Percentiles rank a stretch among this genome's conserved stretches.
phyloP scores from a whole-genome alignment of 495 filamentous ascomycete species.

The Ascodesmis nigricans region DNA sequence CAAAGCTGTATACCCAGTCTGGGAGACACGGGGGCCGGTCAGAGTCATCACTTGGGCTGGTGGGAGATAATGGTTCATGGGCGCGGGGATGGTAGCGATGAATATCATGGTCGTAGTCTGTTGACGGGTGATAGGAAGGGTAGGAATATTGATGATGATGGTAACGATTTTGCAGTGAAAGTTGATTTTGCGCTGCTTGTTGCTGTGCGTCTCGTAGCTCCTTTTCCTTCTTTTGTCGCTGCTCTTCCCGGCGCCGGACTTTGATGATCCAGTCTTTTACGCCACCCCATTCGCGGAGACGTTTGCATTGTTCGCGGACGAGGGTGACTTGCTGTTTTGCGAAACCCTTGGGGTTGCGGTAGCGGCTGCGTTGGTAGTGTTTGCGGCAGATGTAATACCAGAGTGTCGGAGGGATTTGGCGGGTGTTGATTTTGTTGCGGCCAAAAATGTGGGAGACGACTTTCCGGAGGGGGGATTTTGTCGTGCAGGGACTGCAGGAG shows the following conservation, averaged over 20 bases:
- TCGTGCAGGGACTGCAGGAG: conserved; percentile 26
- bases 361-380: conserved; percentile 59
- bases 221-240: too few relatives aligned
- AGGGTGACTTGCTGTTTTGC: conserved; percentile 36
- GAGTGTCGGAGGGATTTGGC: conserved; percentile 37
- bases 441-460: conserved; percentile 69
- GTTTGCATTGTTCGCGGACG: conserved; percentile 33
- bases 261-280: conserved; percentile 26
- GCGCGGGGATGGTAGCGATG: neutral
- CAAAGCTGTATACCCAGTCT: too few relatives aligned
- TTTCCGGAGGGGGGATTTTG: conserved; percentile 37
- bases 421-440: conserved; percentile 61
- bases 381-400: conserved; percentile 63
- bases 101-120: too few relatives aligned
- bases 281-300: conserved; percentile 37
- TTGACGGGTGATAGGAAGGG: neutral
- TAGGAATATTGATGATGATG: neutral
- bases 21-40: neutral
- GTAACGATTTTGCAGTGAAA: neutral
- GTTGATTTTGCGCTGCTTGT: neutral
- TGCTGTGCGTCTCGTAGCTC: conserved; percentile 25
- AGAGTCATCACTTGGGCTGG: neutral
- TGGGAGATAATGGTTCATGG: neutral
- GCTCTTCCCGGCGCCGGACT: conserved; percentile 35
- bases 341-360: conserved; percentile 39